These are phyloP conservation scores for Lactifluus rugatus DNA, from an alignment of 768 basidiomycete species.

Conservation along the genomic window DNA sequence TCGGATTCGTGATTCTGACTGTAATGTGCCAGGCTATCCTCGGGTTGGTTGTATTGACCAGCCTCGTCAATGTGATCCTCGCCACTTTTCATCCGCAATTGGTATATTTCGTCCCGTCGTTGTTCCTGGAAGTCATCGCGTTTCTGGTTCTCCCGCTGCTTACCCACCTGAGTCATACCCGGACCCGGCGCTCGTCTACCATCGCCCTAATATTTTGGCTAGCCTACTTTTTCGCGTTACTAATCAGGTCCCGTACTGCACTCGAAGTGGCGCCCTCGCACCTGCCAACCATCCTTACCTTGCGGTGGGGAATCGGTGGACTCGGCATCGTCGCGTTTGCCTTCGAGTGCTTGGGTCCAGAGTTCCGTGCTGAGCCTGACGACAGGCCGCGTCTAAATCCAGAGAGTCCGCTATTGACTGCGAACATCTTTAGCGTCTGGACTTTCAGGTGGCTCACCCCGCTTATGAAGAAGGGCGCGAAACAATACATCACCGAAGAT, in stretches of 20 bases:
- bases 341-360: constrained; percentile 65
- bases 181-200: constrained; percentile 60
- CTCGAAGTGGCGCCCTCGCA: constrained; percentile 27
- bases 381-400: constrained; percentile 29
- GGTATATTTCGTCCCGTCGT: constrained; percentile 40
- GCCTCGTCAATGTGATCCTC: constrained; percentile 35
- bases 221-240: constrained; percentile 39
- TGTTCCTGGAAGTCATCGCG: constrained; percentile 50
- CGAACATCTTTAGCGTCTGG: constrained; percentile 76
- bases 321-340: constrained; percentile 47
- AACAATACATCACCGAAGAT: constrained; percentile 65
- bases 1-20: not conserved
- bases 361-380: constrained; percentile 29
- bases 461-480: constrained; percentile 60
- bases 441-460: constrained; percentile 83
- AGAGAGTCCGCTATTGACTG: constrained; percentile 64
- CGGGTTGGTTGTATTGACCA: constrained; percentile 35
- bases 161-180: constrained; percentile 60
- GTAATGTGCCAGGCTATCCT: constrained; percentile 38
- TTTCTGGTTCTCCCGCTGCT: constrained; percentile 40
- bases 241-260: constrained; percentile 54
- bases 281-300: constrained; percentile 29
- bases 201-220: constrained; percentile 80
- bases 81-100: constrained; percentile 29
- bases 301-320: constrained; percentile 35